Conservation (phyloP, 306 rosid species). For the Alnus rubra region DNA sequence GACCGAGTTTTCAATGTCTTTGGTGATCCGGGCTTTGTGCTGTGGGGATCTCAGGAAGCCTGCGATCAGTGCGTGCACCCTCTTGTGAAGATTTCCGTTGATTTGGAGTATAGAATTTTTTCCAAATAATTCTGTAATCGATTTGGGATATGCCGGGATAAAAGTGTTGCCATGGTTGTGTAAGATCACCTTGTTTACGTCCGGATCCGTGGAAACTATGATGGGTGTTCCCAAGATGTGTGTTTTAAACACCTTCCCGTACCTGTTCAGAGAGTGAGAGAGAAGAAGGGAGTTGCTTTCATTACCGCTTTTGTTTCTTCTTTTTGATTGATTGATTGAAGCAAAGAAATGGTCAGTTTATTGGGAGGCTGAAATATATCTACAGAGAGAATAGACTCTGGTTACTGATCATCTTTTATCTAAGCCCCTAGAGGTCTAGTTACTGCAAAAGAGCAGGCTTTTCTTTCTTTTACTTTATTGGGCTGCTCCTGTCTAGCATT, state of each 20-base stretch:
- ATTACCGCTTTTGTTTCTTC: neutral
- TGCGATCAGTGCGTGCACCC: constrained; percentile 66
- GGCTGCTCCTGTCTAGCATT: neutral
- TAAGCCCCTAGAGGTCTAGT: constrained; percentile 19
- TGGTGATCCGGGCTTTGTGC: constrained; percentile 66
- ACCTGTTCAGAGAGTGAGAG: constrained; percentile 37
- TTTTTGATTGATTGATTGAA: neutral
- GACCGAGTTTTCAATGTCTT: constrained; percentile 56
- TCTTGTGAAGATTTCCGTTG: constrained; percentile 63
- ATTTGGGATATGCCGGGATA: constrained; percentile 92
- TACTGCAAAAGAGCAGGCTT: constrained; percentile 27
- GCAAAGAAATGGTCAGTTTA: neutral
- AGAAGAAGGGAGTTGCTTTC: neutral
- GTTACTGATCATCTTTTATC: too few relatives aligned
- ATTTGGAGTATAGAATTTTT: constrained; percentile 65
- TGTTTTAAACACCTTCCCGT: constrained; percentile 85
- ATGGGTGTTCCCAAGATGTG: constrained; percentile 74
- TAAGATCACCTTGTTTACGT: constrained; percentile 71
- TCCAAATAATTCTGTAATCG: constrained; percentile 74
- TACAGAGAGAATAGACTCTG: constrained; percentile 12
- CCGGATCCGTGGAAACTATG: constrained; percentile 81
- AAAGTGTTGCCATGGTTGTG: constrained; percentile 74
- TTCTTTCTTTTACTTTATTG: too few relatives aligned
- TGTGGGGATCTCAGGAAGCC: constrained; percentile 68
- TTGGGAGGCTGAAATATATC: constrained; percentile 20